Evolutionary conservation across 306 rosid genomes (phyloP), one percentile per base, ranked within the genome.

Genomic region (Comarum palustre): DNA sequence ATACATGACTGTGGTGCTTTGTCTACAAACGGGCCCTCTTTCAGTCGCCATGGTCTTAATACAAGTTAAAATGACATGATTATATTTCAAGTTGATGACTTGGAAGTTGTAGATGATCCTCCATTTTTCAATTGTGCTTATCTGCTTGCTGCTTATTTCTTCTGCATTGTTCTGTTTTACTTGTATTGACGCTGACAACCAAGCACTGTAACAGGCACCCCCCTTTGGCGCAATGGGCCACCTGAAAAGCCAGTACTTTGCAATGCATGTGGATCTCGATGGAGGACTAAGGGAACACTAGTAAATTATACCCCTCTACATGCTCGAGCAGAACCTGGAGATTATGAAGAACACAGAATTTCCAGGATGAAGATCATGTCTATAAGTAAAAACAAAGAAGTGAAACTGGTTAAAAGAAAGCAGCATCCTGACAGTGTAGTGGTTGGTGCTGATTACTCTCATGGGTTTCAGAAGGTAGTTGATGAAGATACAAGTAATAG

Each of bases 201-300:
- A 73, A 78, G 67, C 54, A 75, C 77, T 81, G 85, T 71, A 75
- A 85, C 86, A 95, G 99, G 93, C 90, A 95, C 99, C 68, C 99
- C 99, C 38, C 96, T 95, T 71, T 95, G 99, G 99, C 97, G 99
- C 73, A 95, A 95, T 55, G 99, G 99, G 19, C 99, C 99, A 68
- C 96, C 96, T 2, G 97, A 95, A 77, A 95, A 95, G 89, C 97
- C 97, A 64, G 91, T 95, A 48, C 84, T 95, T 77, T 95, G 99
- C 90, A 95, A 95, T 86, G 99, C 99, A 20, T 95, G 99, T 64
- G 99, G 99, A 16, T 95, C 99, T 73, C 96, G 99, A 59, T 95
- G 99, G 99, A 95, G 99, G 86, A 95, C 99, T 13, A 95, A 95
- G 85, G 99, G 99, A 83, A 90, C 99, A 19, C 99, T 95, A 36